Evolutionary conservation across 306 rosid genomes (phyloP).

Genomic region (Trichosanthes truncata): DNA sequence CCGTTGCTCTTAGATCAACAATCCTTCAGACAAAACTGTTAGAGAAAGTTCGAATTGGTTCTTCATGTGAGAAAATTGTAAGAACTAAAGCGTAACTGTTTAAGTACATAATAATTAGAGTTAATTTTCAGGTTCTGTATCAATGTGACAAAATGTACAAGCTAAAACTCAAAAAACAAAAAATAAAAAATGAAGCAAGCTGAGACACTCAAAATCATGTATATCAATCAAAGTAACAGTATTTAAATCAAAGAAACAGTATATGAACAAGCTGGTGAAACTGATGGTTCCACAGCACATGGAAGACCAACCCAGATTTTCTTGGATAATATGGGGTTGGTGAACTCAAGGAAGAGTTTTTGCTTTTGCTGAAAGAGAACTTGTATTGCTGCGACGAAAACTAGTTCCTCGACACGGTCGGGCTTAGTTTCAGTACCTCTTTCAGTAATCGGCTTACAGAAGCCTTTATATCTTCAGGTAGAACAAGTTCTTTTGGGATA

Average conservation of each 20-base stretch:
- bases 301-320: neutral
- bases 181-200: neutral
- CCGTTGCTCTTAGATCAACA: too few relatives aligned
- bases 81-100: neutral
- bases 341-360: neutral
- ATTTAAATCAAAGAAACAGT: neutral
- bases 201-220: neutral
- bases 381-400: neutral
- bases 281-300: neutral
- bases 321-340: neutral
- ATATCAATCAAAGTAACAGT: neutral
- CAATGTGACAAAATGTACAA: neutral
- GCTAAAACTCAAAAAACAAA: neutral
- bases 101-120: neutral
- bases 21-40: neutral
- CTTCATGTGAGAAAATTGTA: neutral
- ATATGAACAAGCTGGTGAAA: neutral
- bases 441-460: slow-evolving; percentile 43
- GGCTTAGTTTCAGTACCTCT: slow-evolving; percentile 51
- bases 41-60: neutral
- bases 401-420: slow-evolving; percentile 14
- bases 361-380: neutral
- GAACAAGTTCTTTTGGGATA: slow-evolving; percentile 34
- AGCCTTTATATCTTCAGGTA: slow-evolving; percentile 36
- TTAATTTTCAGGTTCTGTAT: neutral